These are phyloP conservation scores for Nothomitra cinnamomea DNA, from an alignment of 2,329 filamentous ascomycete genomes.

Conservation along the genomic window DNA sequence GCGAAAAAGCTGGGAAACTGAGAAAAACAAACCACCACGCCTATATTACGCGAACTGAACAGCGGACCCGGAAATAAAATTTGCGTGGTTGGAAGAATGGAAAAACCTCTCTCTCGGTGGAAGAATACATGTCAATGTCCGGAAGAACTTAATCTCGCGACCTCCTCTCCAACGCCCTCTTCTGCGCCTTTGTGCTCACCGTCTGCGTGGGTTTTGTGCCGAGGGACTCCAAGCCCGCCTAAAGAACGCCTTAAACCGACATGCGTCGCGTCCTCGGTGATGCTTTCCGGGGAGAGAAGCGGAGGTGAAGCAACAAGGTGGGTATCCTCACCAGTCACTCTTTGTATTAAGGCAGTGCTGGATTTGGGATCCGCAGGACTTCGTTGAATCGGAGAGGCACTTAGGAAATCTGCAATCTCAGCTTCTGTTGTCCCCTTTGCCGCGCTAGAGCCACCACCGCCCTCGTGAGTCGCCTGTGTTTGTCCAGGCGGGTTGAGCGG, in stretches of 20 bases:
- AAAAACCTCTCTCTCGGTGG: no score
- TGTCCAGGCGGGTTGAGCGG: neutral
- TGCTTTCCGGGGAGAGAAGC: neutral
- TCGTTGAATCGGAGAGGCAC: constrained; percentile 10
- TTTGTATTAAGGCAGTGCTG: neutral
- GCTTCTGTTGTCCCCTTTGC: constrained; percentile 20
- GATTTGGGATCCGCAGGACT: neutral
- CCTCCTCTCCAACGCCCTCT: neutral
- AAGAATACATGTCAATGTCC: no score
- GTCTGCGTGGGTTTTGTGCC: neutral
- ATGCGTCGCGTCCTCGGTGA: constrained; percentile 2
- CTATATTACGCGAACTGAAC: no score
- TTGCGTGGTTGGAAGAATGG: no score
- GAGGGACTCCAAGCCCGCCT: neutral
- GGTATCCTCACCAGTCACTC: neutral
- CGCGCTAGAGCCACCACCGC: constrained; percentile 7
- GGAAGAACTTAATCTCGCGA: neutral
- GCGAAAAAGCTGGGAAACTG: no score
- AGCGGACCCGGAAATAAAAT: no score
- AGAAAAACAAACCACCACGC: no score
- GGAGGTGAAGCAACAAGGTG: neutral
- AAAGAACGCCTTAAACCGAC: neutral
- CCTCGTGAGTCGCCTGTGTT: constrained; percentile 7
- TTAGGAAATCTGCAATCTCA: constrained; percentile 24
- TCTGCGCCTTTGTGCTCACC: neutral